These are phyloP conservation scores for Coccomyxa subellipsoidea DNA, from an alignment of 163 green algal species.

Conservation along the genomic window DNA sequence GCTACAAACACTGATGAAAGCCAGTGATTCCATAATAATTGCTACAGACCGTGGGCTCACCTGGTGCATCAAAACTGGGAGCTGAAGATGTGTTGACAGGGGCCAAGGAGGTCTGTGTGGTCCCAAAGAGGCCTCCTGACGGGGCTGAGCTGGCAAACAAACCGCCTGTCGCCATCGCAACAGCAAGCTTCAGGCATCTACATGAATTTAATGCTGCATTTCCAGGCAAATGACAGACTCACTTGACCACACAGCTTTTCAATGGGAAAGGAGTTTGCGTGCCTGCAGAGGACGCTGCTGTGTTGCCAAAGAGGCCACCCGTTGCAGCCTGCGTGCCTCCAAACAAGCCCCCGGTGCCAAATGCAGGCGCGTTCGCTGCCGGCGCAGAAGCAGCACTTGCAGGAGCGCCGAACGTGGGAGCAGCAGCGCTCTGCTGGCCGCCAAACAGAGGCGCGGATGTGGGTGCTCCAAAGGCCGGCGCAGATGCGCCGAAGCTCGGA, in stretches of 20 bases:
- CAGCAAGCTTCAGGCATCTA: no score
- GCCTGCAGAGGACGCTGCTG: not conserved
- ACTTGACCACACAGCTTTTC: no score
- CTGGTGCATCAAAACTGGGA: not conserved
- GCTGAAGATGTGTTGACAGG: not conserved
- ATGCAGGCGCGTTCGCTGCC: conserved; percentile 13
- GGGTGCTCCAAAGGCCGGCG: conserved; percentile 16
- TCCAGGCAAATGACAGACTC: no score
- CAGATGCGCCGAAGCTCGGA: not conserved
- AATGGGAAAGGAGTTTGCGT: no score
- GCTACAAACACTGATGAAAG: no score
- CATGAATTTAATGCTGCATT: no score
- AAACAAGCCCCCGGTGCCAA: conserved; percentile 20
- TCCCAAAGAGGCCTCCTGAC: not conserved
- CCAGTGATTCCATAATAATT: no score
- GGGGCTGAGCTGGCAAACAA: not conserved
- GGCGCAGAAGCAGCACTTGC: conserved; percentile 17
- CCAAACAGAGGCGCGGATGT: conserved; percentile 26
- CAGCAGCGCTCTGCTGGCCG: not conserved
- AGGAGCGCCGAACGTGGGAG: no score
- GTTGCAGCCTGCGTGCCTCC: not conserved
- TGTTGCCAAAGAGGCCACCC: not conserved
- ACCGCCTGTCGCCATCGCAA: not conserved
- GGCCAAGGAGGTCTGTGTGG: not conserved
- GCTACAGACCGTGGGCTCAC: not conserved